phyloP scores from a whole-genome alignment of 495 filamentous ascomycete species.

The Penicillium salamii region DNA sequence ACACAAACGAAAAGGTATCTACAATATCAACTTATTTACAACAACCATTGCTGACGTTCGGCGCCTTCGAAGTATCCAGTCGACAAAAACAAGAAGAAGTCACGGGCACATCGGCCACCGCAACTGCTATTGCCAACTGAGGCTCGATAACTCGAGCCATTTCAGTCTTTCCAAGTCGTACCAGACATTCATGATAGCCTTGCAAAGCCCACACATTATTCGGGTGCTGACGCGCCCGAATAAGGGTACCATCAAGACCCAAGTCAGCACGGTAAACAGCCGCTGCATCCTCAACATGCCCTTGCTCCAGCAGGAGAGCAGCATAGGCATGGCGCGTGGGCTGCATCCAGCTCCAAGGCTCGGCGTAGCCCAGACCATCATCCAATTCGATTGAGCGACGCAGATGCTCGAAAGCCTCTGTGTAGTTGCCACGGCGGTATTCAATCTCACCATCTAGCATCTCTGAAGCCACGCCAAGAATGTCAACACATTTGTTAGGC shows the following conservation, averaged over 20 bases:
- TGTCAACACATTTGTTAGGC: slow-evolving; percentile 58
- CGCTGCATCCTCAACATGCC: slow-evolving; percentile 51
- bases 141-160: slow-evolving; percentile 52
- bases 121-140: slow-evolving; percentile 49
- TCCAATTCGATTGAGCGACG: slow-evolving; percentile 50
- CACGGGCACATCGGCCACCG: slow-evolving; percentile 56
- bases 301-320: slow-evolving; percentile 62
- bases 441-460: slow-evolving; percentile 69
- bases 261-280: slow-evolving; percentile 59
- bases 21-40: slow-evolving; percentile 3
- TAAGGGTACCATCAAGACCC: slow-evolving; percentile 53
- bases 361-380: slow-evolving; percentile 57
- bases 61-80: slow-evolving; percentile 21
- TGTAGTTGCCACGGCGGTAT: slow-evolving; percentile 55
- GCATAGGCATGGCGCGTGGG: slow-evolving; percentile 64
- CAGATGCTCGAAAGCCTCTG: slow-evolving; percentile 52
- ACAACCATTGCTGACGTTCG: slow-evolving; percentile 12
- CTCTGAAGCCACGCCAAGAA: slow-evolving; percentile 52
- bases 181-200: slow-evolving; percentile 62
- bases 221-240: slow-evolving; percentile 56
- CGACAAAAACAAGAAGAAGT: slow-evolving; percentile 61
- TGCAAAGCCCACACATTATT: slow-evolving; percentile 70
- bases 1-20: background rate
- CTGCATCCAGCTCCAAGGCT: slow-evolving; percentile 73
- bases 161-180: slow-evolving; percentile 44